Evolutionary conservation across 257 asterid species (phyloP).

Genomic region (Nicotiana otophora): DNA sequence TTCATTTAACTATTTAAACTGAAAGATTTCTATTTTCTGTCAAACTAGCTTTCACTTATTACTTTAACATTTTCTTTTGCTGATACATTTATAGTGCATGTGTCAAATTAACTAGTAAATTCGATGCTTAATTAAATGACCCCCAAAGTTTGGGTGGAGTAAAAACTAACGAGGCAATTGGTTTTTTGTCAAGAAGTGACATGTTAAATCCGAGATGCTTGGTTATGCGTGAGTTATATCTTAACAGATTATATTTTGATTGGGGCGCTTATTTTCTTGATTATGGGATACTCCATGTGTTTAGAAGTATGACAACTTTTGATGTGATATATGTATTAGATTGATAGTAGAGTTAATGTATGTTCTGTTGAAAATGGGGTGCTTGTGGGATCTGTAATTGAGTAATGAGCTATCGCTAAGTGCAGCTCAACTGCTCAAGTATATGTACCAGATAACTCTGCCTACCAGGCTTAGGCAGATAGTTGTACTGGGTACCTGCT

Average conservation of each 20-base stretch:
- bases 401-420: not conserved
- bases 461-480: too few relatives aligned
- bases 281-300: not conserved
- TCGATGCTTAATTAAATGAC: not conserved
- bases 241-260: not conserved
- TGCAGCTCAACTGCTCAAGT: not conserved
- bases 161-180: not conserved
- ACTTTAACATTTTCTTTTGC: not conserved
- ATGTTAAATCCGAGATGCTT: not conserved
- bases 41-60: not conserved
- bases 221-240: not conserved
- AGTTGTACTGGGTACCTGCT: too few relatives aligned
- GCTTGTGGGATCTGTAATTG: not conserved
- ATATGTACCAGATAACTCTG: too few relatives aligned
- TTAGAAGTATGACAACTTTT: not conserved
- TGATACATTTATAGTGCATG: not conserved
- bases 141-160: not conserved
- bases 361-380: not conserved
- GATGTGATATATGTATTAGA: not conserved
- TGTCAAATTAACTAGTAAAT: not conserved
- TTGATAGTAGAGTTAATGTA: not conserved
- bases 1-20: not conserved
- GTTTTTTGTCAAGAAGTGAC: not conserved
- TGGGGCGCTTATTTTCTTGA: not conserved
- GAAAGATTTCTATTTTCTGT: not conserved